Conservation (phyloP, 441 rosid genomes). For the Gossypium schwendimanii region DNA sequence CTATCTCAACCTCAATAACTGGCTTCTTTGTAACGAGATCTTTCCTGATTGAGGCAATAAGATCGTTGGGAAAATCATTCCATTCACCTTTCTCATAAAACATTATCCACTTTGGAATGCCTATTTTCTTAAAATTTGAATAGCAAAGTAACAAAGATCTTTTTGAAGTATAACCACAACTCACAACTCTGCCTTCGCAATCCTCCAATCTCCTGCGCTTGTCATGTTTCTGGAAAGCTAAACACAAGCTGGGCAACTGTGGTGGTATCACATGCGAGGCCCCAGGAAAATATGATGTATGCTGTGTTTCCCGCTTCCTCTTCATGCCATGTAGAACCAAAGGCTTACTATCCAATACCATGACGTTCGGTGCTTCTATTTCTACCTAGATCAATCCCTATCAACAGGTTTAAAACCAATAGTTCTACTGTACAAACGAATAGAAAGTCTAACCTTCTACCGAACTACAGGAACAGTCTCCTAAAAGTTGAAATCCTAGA, state of each 20-base stretch:
- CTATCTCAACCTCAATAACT: slow-evolving; percentile 45
- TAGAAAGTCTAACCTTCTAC: slow-evolving; percentile 19
- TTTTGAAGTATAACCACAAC: slow-evolving; percentile 30
- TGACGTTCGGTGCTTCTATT: slow-evolving; percentile 66
- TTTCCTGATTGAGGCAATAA: slow-evolving; percentile 35
- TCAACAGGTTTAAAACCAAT: slow-evolving; percentile 4
- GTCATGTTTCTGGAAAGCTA: slow-evolving; percentile 22
- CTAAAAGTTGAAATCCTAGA: slow-evolving; percentile 14
- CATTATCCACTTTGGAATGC: slow-evolving; percentile 64
- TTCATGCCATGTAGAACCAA: slow-evolving; percentile 39
- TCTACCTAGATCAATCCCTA: slow-evolving; percentile 51
- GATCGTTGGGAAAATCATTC: slow-evolving; percentile 53
- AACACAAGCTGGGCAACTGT: slow-evolving; percentile 26
- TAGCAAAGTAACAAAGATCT: slow-evolving; percentile 58
- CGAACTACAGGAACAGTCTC: slow-evolving; percentile 18
- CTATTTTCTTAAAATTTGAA: slow-evolving; percentile 59
- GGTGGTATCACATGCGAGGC: slow-evolving; percentile 28
- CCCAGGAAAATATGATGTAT: slow-evolving; percentile 34
- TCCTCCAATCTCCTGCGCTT: slow-evolving; percentile 50
- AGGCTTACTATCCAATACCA: slow-evolving; percentile 63
- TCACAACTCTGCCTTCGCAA: slow-evolving; percentile 22
- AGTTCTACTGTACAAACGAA: background rate
- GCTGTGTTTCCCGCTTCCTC: slow-evolving; percentile 46
- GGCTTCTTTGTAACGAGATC: slow-evolving; percentile 65
- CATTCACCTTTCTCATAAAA: slow-evolving; percentile 68